A percentile compares a stretch with the other conserved stretches of the same genome.
Evolutionary conservation across 2,329 filamentous ascomycete species (phyloP).

Genomic region (Coniochaeta prunicola): DNA sequence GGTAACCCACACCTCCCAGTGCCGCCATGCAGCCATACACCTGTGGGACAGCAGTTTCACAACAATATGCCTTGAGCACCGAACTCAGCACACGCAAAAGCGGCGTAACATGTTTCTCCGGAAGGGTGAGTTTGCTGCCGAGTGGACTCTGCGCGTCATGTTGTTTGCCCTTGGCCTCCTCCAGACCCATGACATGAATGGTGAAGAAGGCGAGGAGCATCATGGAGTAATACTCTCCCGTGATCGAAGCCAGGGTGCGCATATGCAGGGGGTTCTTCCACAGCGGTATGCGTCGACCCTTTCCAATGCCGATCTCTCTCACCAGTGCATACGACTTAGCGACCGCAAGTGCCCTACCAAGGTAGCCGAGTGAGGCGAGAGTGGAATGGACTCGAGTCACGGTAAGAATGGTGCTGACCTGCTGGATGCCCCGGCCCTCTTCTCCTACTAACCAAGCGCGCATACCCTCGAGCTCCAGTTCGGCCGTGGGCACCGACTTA

Average conservation of each 20-base stretch:
- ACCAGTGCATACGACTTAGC: conserved; percentile 51
- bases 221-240: conserved; percentile 46
- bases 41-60: conserved; percentile 39
- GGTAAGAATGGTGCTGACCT: conserved; percentile 62
- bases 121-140: conserved; percentile 16
- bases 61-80: conserved; percentile 51
- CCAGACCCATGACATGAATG: conserved; percentile 44
- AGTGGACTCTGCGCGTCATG: conserved; percentile 13
- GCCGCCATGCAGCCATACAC: conserved; percentile 55
- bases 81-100: conserved; percentile 53
- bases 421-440: conserved; percentile 58
- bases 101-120: conserved; percentile 23
- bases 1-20: conserved; percentile 60
- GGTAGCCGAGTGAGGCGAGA: conserved; percentile 42
- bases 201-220: conserved; percentile 50
- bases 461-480: conserved; percentile 58
- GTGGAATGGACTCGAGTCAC: conserved; percentile 56
- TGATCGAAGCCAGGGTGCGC: conserved; percentile 48
- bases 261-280: conserved; percentile 49
- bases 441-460: conserved; percentile 59
- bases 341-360: conserved; percentile 49
- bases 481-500: conserved; percentile 61
- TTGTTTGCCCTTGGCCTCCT: conserved; percentile 29
- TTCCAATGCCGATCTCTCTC: conserved; percentile 40
- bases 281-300: conserved; percentile 37